phyloP scores from a whole-genome alignment of 2,329 filamentous ascomycete genomes.

The Cladophialophora exuberans region DNA sequence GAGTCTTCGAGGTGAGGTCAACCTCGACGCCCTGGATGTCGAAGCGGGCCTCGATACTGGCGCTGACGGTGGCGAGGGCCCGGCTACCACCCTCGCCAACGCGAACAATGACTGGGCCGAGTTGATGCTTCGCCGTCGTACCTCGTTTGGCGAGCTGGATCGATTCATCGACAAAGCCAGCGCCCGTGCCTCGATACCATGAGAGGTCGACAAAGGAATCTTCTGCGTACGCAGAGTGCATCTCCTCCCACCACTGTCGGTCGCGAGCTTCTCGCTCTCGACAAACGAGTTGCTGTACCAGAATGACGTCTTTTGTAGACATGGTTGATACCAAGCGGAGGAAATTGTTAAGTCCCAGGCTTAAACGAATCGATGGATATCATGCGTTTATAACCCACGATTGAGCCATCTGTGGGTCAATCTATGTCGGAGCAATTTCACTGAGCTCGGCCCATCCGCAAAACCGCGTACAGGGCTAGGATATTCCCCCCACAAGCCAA shows the following conservation, averaged over 20 bases:
- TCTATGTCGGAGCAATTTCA: neutral
- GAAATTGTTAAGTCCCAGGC: too few species aligned
- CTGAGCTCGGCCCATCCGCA: neutral
- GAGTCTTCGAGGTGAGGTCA: neutral
- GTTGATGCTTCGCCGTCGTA: neutral
- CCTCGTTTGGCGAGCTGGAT: neutral
- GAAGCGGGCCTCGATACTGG: neutral
- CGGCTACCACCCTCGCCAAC: neutral
- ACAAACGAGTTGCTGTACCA: slow-evolving; percentile 3
- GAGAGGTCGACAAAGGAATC: slow-evolving; percentile 7
- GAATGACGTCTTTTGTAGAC: slow-evolving; percentile 1
- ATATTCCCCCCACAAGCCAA: too few species aligned
- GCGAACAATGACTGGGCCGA: neutral
- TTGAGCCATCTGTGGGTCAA: too few species aligned
- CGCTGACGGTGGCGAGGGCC: neutral
- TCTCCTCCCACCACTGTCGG: slow-evolving; percentile 9
- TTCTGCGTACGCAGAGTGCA: neutral
- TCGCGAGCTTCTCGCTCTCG: slow-evolving; percentile 7
- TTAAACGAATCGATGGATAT: too few species aligned
- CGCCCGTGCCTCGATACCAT: slow-evolving; percentile 3
- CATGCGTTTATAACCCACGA: too few species aligned
- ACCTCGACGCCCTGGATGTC: neutral
- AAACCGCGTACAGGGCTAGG: neutral
- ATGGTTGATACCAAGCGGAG: too few species aligned
- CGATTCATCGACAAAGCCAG: neutral